Conservation (phyloP, 371 early-diverging fungal genomes). For the Conidiobolus incongruus region DNA sequence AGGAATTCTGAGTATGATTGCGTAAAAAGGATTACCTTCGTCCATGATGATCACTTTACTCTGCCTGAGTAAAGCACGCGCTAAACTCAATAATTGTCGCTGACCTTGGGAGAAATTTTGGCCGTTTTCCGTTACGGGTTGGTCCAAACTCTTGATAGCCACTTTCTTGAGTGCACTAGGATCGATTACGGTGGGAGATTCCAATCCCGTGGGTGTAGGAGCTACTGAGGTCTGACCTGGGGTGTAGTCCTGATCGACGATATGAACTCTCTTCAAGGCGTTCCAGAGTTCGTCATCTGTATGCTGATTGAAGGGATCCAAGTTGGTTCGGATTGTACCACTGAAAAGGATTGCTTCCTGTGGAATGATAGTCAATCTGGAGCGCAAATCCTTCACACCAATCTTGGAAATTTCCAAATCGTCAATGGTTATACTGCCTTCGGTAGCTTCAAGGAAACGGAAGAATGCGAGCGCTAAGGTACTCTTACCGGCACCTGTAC, state of each 20-base stretch:
- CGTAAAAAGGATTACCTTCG: constrained; percentile 1
- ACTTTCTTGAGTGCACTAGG: constrained; percentile 6
- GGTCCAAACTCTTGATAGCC: constrained; percentile 15
- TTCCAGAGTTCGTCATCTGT: constrained; percentile 41
- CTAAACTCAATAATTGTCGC: constrained; percentile 54
- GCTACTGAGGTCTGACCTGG: neutral
- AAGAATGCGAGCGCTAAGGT: constrained; percentile 39
- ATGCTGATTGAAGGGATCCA: constrained; percentile 36
- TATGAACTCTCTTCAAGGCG: constrained; percentile 20
- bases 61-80: constrained; percentile 43
- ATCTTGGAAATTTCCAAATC: constrained; percentile 36
- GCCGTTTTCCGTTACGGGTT: constrained; percentile 36
- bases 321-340: constrained; percentile 36
- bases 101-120: constrained; percentile 58
- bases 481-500: constrained; percentile 41
- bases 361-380: constrained; percentile 40
- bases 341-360: constrained; percentile 41
- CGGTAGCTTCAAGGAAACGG: constrained; percentile 33
- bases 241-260: constrained; percentile 9
- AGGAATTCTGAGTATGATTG: neutral
- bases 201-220: neutral
- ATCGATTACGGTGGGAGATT: constrained; percentile 1
- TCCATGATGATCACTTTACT: constrained; percentile 47
- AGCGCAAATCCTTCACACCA: constrained; percentile 33
- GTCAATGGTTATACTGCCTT: constrained; percentile 38